Conservation (phyloP, 768 basidiomycete species). For the Astraeus odoratus region DNA sequence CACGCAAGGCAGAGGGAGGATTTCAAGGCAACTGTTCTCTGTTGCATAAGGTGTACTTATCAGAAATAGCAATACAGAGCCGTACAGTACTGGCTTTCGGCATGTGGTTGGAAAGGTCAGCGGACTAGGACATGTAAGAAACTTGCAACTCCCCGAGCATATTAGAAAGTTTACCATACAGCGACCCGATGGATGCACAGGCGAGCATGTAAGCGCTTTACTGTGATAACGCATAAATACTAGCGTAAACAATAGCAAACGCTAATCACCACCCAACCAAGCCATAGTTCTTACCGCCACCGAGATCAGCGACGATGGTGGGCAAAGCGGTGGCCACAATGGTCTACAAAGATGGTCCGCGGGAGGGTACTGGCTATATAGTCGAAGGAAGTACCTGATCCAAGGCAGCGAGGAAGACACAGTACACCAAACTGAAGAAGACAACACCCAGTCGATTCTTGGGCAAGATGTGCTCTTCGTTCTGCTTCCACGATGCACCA, state of each 20-base stretch:
- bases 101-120: slow-evolving; percentile 25
- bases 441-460: slow-evolving; percentile 37
- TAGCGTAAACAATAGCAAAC: background rate
- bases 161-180: slow-evolving; percentile 77
- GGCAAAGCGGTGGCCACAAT: slow-evolving; percentile 71
- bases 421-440: slow-evolving; percentile 38
- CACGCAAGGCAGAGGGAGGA: slow-evolving; percentile 76
- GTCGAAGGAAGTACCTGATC: slow-evolving; percentile 42
- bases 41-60: slow-evolving; percentile 27
- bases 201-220: slow-evolving; percentile 68
- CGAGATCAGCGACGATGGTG: slow-evolving; percentile 59
- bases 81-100: slow-evolving; percentile 65
- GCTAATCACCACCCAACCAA: slow-evolving; percentile 60
- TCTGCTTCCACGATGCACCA: slow-evolving; percentile 31
- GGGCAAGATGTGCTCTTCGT: slow-evolving; percentile 37
- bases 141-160: slow-evolving; percentile 28
- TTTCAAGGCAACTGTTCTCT: slow-evolving; percentile 20
- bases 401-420: slow-evolving; percentile 38
- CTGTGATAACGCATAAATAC: background rate
- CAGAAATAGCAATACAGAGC: slow-evolving; percentile 61
- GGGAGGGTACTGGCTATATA: background rate
- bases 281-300: slow-evolving; percentile 56
- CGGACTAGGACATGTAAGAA: slow-evolving; percentile 22
- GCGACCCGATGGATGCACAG: slow-evolving; percentile 56
- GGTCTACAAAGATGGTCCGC: slow-evolving; percentile 31